Base-by-base conservation (phyloP, 2,329 filamentous ascomycete genomes). In the Pseudocercospora pini-densiflorae region DNA sequence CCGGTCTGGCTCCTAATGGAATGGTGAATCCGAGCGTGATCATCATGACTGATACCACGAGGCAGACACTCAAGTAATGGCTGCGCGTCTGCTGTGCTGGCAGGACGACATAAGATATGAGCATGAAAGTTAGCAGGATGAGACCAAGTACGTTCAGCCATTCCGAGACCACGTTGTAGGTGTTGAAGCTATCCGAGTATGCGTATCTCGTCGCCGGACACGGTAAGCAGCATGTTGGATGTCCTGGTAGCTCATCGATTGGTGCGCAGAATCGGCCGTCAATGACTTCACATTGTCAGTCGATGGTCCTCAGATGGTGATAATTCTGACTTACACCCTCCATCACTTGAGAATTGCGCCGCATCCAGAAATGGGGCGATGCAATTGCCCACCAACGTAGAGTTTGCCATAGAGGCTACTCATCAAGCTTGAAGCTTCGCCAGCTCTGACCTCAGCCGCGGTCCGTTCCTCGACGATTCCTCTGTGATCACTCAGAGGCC, bases 21-120 rank as follows among this genome's bases (percentile, higher is more conserved):
- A 99, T 88, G 53, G 97, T 91, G 77, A 98, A 97, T 31, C 93
- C 93, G 71, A 98, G 84, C 90, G 97, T 91, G 86, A 98, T 92
- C 64, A 94, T 83, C 49, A 90, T 81, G 47, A 94, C 88, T 4
- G 88, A 92, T 53, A 92, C 79, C 5, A 92, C 91, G 60, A 98
- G 83, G 77, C 93, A 95, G 70, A 97, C 90, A 76, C 92, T 97
- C 43, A 99, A 84, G 76, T 98, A 98, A 78, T 99, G 95, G 61
- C 94, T 89, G 75, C 93, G 89, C 6, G 95, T 97, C 82, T 92
- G 94, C 73, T 97, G 93, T 24, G 92, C 88, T 0, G 95, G 94
- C 23, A 99, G 83, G 14, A 90, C 84, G 3, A 88, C 82, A 85
- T 93, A 98, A 5, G 93, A 96, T 5, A 92, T 60, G 16, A 98